These are phyloP conservation scores for Arthrinium puccinioides DNA, from an alignment of 2,329 filamentous ascomycete species.

Conservation along the genomic window DNA sequence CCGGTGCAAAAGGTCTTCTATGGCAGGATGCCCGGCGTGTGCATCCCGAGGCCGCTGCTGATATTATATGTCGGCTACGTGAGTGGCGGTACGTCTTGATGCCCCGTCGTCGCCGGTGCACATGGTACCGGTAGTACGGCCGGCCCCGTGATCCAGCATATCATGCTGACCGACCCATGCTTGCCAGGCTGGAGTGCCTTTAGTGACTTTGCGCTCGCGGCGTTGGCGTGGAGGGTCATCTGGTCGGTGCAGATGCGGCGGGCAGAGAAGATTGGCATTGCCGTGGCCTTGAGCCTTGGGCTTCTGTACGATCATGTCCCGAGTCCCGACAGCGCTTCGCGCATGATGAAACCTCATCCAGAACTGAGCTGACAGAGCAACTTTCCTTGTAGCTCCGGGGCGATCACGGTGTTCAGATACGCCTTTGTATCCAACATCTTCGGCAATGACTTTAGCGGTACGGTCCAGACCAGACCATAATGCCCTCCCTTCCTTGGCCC, in stretches of 20 bases:
- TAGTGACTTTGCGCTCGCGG: slow-evolving; percentile 5
- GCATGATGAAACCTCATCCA: background rate
- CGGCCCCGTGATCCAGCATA: too few species aligned
- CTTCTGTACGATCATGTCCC: background rate
- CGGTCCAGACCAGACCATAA: too few species aligned
- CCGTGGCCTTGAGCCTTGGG: slow-evolving; percentile 5
- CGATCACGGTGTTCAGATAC: slow-evolving; percentile 6
- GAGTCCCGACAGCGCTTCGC: background rate
- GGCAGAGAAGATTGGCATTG: slow-evolving; percentile 5
- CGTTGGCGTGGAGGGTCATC: slow-evolving; percentile 4
- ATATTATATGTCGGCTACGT: slow-evolving; percentile 5
- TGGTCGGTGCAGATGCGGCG: slow-evolving; percentile 5
- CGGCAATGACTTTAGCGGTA: background rate
- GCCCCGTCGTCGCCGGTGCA: background rate
- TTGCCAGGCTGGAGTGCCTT: slow-evolving; percentile 6
- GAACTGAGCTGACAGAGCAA: too few species aligned
- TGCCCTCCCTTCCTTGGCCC: too few species aligned
- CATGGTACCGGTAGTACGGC: too few species aligned
- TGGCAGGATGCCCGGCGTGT: background rate
- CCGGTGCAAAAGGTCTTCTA: slow-evolving; percentile 1
- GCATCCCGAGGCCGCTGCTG: background rate
- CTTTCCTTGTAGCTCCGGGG: slow-evolving; percentile 4
- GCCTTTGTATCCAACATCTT: slow-evolving; percentile 3
- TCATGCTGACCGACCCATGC: background rate
- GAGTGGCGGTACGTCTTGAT: slow-evolving; percentile 2